Evolutionary conservation across 768 basidiomycete species (phyloP).

Genomic region (Pisolithus tinctorius): DNA sequence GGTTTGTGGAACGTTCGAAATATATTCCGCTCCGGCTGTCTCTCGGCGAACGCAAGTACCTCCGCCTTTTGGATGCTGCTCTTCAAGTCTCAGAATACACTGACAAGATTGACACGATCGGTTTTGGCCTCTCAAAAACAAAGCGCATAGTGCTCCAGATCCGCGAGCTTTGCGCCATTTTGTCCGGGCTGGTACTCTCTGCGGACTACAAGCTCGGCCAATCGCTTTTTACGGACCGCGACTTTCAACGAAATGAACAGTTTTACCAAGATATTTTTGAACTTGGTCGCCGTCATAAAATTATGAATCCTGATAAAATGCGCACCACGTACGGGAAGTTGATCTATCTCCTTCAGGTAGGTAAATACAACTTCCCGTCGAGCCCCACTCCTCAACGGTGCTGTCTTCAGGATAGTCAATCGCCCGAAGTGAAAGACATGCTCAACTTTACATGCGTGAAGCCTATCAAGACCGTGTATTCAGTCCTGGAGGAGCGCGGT

Average conservation of each 20-base stretch:
- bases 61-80: conserved; percentile 83
- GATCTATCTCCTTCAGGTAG: conserved; percentile 75
- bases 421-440: conserved; percentile 73
- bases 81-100: conserved; percentile 86
- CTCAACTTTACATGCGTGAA: conserved; percentile 73
- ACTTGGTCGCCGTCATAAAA: conserved; percentile 78
- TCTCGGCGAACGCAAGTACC: conserved; percentile 70
- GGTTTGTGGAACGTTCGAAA: conserved; percentile 79
- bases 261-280: conserved; percentile 84
- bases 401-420: conserved; percentile 66
- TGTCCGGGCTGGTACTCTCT: conserved; percentile 76
- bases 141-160: conserved; percentile 85
- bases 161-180: conserved; percentile 79
- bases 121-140: conserved; percentile 74
- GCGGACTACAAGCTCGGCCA: conserved; percentile 89
- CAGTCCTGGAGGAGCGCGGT: conserved; percentile 56
- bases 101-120: conserved; percentile 81
- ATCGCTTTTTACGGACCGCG: conserved; percentile 73
- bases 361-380: conserved; percentile 7
- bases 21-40: conserved; percentile 77
- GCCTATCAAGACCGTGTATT: conserved; percentile 71
- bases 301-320: conserved; percentile 93
- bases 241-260: conserved; percentile 72
- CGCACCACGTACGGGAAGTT: conserved; percentile 83
- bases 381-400: background rate